Percentiles rank a stretch among this genome's conserved stretches.
Conservation (phyloP, 2,329 filamentous ascomycete species). For the Colletotrichum higginsianum region DNA sequence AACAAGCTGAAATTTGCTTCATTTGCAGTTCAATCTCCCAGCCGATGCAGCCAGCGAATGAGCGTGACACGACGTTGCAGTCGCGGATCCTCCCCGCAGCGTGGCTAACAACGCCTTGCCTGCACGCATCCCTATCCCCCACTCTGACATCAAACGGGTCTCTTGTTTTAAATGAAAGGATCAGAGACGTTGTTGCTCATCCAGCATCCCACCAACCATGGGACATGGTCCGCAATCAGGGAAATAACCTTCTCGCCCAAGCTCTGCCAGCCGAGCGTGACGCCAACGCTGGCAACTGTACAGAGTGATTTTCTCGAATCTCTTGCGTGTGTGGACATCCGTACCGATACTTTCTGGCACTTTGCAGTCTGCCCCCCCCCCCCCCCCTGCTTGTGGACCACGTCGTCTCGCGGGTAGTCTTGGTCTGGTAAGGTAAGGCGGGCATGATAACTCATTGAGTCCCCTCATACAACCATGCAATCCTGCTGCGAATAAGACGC, state of each 20-base stretch:
- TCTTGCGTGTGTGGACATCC: not conserved
- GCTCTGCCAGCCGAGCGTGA: slow-evolving; percentile 33
- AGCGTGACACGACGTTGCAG: slow-evolving; percentile 37
- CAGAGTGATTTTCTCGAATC: slow-evolving; percentile 28
- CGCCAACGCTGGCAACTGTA: slow-evolving; percentile 20
- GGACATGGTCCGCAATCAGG: slow-evolving; percentile 32
- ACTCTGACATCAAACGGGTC: slow-evolving; percentile 41
- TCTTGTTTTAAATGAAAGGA: slow-evolving; percentile 41
- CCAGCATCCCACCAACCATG: slow-evolving; percentile 37
- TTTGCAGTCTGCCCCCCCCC: slow-evolving; percentile 1
- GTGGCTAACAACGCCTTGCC: slow-evolving; percentile 25
- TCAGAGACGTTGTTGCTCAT: slow-evolving; percentile 28
- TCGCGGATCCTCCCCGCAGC: slow-evolving; percentile 38
- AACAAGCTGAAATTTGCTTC: slow-evolving; percentile 33
- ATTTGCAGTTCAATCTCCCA: slow-evolving; percentile 39
- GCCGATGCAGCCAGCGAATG: slow-evolving; percentile 31
- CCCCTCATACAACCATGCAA: slow-evolving; percentile 5
- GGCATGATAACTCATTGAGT: slow-evolving; percentile 20
- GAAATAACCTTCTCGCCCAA: slow-evolving; percentile 40
- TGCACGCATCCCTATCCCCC: slow-evolving; percentile 34
- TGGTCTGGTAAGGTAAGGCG: slow-evolving; percentile 1
- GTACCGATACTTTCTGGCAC: slow-evolving; percentile 15
- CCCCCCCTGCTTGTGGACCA: slow-evolving; percentile 28
- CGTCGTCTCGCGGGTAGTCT: slow-evolving; percentile 17
- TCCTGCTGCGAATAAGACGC: slow-evolving; percentile 9